phyloP scores from a whole-genome alignment of 805 yeast genomes.

The Cephaloascus albidus region DNA sequence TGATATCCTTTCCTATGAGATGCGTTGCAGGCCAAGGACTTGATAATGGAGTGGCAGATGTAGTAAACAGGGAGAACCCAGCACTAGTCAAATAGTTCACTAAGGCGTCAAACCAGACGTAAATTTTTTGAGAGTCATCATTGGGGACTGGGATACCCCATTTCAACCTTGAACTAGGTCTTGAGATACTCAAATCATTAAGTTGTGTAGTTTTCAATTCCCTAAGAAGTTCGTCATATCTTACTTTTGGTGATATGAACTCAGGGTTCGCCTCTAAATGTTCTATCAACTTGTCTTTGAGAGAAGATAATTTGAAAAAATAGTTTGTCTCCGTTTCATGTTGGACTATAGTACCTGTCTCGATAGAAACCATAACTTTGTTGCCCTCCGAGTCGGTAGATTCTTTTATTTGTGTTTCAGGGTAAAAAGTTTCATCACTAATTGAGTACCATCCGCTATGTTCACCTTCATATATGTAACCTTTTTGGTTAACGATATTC shows the following conservation, averaged over 20 bases:
- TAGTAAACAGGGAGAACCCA: conserved; percentile 30
- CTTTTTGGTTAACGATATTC: conserved; percentile 48
- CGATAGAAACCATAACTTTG: conserved; percentile 38
- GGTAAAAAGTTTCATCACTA: conserved; percentile 90
- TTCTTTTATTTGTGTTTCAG: conserved; percentile 62
- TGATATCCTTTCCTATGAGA: conserved; percentile 86
- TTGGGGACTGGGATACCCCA: conserved; percentile 93
- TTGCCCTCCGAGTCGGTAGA: conserved; percentile 18
- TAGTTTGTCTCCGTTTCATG: conserved; percentile 79
- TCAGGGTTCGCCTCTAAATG: conserved; percentile 37
- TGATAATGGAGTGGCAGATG: conserved; percentile 1
- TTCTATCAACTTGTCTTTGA: conserved; percentile 44
- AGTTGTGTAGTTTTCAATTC: conserved; percentile 44
- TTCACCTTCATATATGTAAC: conserved; percentile 68
- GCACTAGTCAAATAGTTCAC: conserved; percentile 72
- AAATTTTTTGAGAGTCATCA: conserved; percentile 69
- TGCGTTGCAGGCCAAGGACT: conserved; percentile 66
- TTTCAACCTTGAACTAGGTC: conserved; percentile 65
- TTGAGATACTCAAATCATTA: conserved; percentile 73
- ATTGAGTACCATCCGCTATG: conserved; percentile 95
- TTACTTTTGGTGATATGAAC: conserved; percentile 60
- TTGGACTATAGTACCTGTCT: conserved; percentile 67
- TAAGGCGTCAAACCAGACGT: conserved; percentile 97
- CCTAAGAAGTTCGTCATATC: conserved; percentile 41
- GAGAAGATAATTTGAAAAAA: conserved; percentile 65